These are phyloP conservation scores for Vaccinium darrowii DNA, from an alignment of 148 eudicot genomes.

Conservation along the genomic window DNA sequence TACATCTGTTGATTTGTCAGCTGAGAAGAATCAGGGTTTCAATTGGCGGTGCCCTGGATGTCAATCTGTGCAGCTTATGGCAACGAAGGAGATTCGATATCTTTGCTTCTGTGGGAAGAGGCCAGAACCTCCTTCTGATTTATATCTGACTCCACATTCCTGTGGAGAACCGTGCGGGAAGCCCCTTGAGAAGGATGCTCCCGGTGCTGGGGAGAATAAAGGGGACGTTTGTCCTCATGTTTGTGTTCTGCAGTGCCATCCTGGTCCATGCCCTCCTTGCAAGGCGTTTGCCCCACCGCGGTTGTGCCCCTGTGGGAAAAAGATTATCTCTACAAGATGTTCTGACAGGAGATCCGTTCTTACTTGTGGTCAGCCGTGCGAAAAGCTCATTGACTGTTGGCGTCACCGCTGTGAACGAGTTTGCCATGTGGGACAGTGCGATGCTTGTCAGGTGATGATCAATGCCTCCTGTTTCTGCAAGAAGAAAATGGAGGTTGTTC, in stretches of 20 bases:
- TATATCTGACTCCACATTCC: constrained; percentile 87
- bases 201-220: constrained; percentile 36
- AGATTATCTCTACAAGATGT: constrained; percentile 73
- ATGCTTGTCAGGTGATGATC: constrained; percentile 58
- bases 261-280: constrained; percentile 95
- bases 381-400: constrained; percentile 68
- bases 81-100: constrained; percentile 75
- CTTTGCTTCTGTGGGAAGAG: constrained; percentile 95
- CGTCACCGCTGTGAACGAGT: constrained; percentile 64
- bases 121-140: constrained; percentile 85
- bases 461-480: constrained; percentile 83
- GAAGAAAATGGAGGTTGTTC: constrained; percentile 71
- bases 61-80: constrained; percentile 75
- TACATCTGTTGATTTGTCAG: constrained; percentile 68
- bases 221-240: constrained; percentile 80
- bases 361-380: constrained; percentile 76
- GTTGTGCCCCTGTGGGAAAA: constrained; percentile 81
- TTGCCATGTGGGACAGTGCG: constrained; percentile 86
- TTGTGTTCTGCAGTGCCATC: constrained; percentile 95
- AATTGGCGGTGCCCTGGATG: constrained; percentile 99
- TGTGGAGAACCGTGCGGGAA: constrained; percentile 96
- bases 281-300: constrained; percentile 94
- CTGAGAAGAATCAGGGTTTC: constrained; percentile 79
- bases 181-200: constrained; percentile 66
- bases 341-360: constrained; percentile 64